phyloP scores from a whole-genome alignment of 257 asterid species.

The Ballota nigra region DNA sequence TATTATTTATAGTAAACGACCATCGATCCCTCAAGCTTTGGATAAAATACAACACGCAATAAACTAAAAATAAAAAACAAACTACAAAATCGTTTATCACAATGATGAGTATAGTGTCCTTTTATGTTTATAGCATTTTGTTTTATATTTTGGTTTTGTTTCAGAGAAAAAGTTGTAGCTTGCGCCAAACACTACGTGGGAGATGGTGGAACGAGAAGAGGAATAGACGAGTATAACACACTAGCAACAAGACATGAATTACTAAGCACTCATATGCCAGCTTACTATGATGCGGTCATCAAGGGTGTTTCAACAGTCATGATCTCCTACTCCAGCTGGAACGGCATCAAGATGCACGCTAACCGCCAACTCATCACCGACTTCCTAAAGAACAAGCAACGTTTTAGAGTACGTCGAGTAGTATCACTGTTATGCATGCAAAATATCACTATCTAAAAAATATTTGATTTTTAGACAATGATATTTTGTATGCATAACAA shows the following conservation, averaged over 20 bases:
- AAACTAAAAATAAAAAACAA: no score
- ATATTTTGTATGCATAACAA: no score
- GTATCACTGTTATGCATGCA: no score
- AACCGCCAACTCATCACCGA: slow-evolving; percentile 41
- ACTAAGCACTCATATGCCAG: slow-evolving; percentile 46
- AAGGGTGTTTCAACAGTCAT: slow-evolving; percentile 51
- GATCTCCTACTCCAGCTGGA: slow-evolving; percentile 54
- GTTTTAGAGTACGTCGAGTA: slow-evolving; percentile 49
- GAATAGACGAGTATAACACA: slow-evolving; percentile 44
- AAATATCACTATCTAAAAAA: no score
- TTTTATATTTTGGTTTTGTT: no score
- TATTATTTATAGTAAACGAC: neutral
- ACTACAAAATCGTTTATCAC: no score
- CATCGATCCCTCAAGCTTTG: neutral
- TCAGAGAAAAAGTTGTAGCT: slow-evolving; percentile 38
- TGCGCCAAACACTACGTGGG: slow-evolving; percentile 52
- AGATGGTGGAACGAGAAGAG: slow-evolving; percentile 50
- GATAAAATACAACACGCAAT: no score
- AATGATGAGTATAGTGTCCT: no score
- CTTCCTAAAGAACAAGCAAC: slow-evolving; percentile 30
- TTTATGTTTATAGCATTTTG: no score
- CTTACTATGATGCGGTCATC: slow-evolving; percentile 36
- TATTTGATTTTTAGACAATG: no score
- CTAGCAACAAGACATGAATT: slow-evolving; percentile 29
- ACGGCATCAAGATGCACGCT: slow-evolving; percentile 49